Evolutionary conservation across 768 basidiomycete genomes (phyloP), one percentile per base, ranked within the genome.

Genomic region (Amanita pseudoporphyria): DNA sequence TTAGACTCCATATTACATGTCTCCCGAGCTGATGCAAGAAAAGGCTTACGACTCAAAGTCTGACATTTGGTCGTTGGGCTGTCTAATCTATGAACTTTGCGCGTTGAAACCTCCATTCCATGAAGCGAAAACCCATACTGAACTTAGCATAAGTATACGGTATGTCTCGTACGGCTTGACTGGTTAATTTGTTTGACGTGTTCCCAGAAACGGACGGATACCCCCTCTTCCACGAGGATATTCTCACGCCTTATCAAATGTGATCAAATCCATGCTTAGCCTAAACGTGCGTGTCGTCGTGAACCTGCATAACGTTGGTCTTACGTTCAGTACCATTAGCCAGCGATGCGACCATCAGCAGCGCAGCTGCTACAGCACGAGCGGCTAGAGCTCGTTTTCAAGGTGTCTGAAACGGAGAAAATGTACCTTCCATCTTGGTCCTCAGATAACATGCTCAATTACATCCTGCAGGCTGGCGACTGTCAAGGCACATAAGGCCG

Each of bases 1-100:
- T 18, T 58, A 97, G 93, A 99, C 96, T 3, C 96, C 96, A 3
- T 94, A 98, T 63, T 98, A 99, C 70, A 98, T 99, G 96, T 96
- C 93, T 1, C 96, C 96, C 0, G 95, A 99, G 64, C 76, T 98
- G 30, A 91, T 97, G 79, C 90, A 89, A 69, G 95, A 98, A 62
- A 93, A 90, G 62, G 81, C 90, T 3, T 99, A 99, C 66, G 96
- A 97, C 67, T 86, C 90, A 6, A 99, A 98, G 68, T 92, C 89
- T 0, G 96, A 99, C 60, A 97, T 99, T 42, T 99, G 96, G 96
- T 94, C 91, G 3, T 74, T 98, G 24, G 96, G 96, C 1, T 99
- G 96, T 67, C 75, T 98, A 26, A 89, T 97, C 21, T 98, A 89
- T 64, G 96, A 98, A 67, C 78, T 98, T 33, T 98, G 95, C 55